A percentile compares a stretch with the other conserved stretches of the same genome.
These are phyloP conservation scores for Mortierella sp. DNA, from an alignment of 371 early-diverging fungal species.

Conservation along the genomic window DNA sequence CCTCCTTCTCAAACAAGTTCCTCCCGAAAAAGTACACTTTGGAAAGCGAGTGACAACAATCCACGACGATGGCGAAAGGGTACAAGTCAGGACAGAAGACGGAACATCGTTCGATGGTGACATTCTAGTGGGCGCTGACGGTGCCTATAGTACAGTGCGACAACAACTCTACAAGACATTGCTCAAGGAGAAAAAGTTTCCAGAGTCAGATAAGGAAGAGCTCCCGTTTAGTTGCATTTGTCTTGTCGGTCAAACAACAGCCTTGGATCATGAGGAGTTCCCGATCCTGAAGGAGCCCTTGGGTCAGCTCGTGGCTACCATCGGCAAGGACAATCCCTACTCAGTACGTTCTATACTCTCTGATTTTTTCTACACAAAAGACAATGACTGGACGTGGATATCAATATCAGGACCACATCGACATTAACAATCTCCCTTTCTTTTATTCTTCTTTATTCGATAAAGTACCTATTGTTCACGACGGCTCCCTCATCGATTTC, in stretches of 20 bases:
- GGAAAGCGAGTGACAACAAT: constrained; percentile 8
- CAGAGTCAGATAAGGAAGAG: neutral
- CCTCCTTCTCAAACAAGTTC: constrained; percentile 17
- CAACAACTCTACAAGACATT: constrained; percentile 6
- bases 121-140: constrained; percentile 25
- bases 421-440: neutral
- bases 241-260: constrained; percentile 18
- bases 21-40: constrained; percentile 10
- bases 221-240: constrained; percentile 20
- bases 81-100: constrained; percentile 1
- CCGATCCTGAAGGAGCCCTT: constrained; percentile 2
- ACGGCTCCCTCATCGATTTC: neutral
- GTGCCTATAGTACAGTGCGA: constrained; percentile 19
- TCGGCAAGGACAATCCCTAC: constrained; percentile 11
- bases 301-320: neutral
- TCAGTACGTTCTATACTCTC: neutral
- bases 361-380: too few relatives aligned
- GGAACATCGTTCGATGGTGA: constrained; percentile 2
- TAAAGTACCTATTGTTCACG: neutral
- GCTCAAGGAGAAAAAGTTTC: neutral
- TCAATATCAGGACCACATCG: too few relatives aligned
- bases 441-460: neutral
- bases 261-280: constrained; percentile 12
- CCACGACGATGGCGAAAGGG: neutral
- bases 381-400: too few relatives aligned